Evolutionary conservation across 176 grass and related monocot species (phyloP), one percentile per base, ranked within the genome.

Genomic region (Oryza punctata): DNA sequence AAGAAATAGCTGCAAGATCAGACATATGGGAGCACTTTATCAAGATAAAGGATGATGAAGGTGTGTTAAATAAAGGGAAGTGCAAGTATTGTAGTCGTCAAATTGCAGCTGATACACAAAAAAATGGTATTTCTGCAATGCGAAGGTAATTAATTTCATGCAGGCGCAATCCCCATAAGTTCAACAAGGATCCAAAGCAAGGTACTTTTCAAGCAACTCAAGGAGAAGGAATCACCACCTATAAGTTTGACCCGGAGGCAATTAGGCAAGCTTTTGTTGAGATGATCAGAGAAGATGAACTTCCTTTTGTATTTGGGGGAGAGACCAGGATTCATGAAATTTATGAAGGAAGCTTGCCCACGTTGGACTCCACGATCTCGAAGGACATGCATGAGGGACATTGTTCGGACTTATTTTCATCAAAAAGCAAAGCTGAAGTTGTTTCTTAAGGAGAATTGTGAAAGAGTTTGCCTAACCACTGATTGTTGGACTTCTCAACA

Each of bases 261-360:
- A 21, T 77, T 67, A 67, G 63, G 7, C 43, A 27, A 2, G 77
- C 77, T 3, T 79, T 32, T 79, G 11, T n/a, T 67, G 40, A 79
- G 29, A 79, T 79, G 77, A 7, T 67, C 0, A 79, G 67, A 29
- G 40, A 79, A 46, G 77, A 79, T 30, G 77, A 79, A 63, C 29
- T 57, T 0, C 30, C 74, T 16, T 78, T 65, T 78, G 18, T 18
- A n/a, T 27, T 28, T 19, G 24, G 54, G 74, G 38, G 74, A 77
- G 2, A 63, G 23, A 1, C 4, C 74, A 14, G 21, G 74, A 25
- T 77, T 63, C 25, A 77, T 2, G 1, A 77, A 63, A 33, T 63
- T 77, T 7, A 41, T 77, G 54, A 33, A 16, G 13, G 0, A 41
- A 40, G 54, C 54, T 38, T 77, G 74, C 32, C 54, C 74, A 25